Conservation (phyloP, 768 basidiomycete genomes). For the Leucocoprinus sp. region DNA sequence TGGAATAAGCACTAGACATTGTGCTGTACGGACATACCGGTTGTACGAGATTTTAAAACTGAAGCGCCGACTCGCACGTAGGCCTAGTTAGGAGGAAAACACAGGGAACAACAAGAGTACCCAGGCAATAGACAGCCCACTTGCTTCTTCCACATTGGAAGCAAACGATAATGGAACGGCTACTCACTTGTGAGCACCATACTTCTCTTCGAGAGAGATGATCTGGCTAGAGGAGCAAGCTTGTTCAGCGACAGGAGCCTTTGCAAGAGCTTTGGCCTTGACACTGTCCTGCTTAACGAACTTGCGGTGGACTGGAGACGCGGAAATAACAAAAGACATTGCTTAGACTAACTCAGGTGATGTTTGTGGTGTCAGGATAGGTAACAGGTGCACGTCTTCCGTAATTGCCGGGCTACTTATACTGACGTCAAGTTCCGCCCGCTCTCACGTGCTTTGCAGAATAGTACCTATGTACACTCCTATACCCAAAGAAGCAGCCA, state of each 20-base stretch:
- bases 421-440: slow-evolving; percentile 13
- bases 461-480: neutral
- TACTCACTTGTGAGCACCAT: slow-evolving; percentile 86
- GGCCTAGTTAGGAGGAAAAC: neutral
- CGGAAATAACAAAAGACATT: slow-evolving; percentile 7
- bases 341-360: neutral
- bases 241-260: slow-evolving; percentile 1
- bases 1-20: neutral
- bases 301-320: slow-evolving; percentile 8
- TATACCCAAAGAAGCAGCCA: too few species aligned
- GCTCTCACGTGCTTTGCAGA: too few species aligned
- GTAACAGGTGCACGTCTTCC: neutral
- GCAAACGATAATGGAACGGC: neutral
- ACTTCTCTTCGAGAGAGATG: slow-evolving; percentile 73
- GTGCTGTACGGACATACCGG: neutral
- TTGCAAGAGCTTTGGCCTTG: slow-evolving; percentile 10
- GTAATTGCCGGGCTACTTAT: slow-evolving; percentile 9
- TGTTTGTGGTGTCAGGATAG: slow-evolving; percentile 5
- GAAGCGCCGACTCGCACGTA: slow-evolving; percentile 3
- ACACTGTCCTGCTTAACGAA: slow-evolving; percentile 9
- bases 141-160: neutral
- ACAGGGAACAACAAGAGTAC: neutral
- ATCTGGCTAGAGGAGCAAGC: slow-evolving; percentile 28
- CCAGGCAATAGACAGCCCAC: neutral
- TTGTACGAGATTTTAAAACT: slow-evolving; percentile 2